Evolutionary conservation across 129 eudicot species (phyloP), one percentile per base, ranked within the genome.

Genomic region (Centella asiatica): DNA sequence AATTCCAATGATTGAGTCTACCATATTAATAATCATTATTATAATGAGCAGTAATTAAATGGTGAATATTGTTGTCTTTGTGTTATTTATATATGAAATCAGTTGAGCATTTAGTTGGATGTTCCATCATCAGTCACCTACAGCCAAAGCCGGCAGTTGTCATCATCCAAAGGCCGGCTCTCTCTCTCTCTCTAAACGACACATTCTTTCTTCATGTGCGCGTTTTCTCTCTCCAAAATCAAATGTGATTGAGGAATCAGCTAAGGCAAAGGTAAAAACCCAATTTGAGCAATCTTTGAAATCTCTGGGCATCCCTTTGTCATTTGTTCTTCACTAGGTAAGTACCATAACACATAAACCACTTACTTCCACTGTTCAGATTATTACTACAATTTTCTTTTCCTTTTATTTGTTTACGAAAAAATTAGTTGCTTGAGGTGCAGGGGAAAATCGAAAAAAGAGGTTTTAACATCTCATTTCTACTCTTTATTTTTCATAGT

Each of bases 111-210:
- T 64, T 50, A 20, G 32, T 44, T 47, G 52, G 60, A 55, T 26
- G 36, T 27, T 32, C 17, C 44, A 66, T 66, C 48, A 66, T 59
- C 23, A 72, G 25, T 26, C 56, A 55, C 51, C 40, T 46, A 23
- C 47, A 33, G 60, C 60, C 67, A 57, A 18, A 49, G 72, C 68
- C 72, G 72, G 80, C 80, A 65, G 65, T 61, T 69, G 52, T 54
- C 58, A 60, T 56, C 72, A 10, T 58, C 56, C n/a, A 69, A 23
- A 57, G 25, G 44, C 45, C 55, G 48, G 66, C 66, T 44, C 0
- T 28, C 5, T 57, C 39, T 29, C 26, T 42, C n/a, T 57, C 24
- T 57, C 23, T 27, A 13, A 9, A 7, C 0, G 40, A 13, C 25
- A 26, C 42, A 7, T 5, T 14, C 14, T 37, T 13, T 37, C 1